Conservation (phyloP, 1,139 yeast species). For the Nakaseomyces delphensis region DNA sequence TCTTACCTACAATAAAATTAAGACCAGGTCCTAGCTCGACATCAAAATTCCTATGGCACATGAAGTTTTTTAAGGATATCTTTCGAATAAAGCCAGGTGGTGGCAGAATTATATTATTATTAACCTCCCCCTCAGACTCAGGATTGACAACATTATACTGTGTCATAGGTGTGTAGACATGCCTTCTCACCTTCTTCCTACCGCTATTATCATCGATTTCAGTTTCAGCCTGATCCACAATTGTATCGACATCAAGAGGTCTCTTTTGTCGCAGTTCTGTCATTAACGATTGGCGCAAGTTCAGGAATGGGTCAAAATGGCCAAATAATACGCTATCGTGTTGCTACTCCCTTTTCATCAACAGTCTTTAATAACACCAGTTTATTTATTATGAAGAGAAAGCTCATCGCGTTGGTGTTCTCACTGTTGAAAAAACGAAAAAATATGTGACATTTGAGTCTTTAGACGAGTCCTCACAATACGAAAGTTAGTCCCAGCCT, state of each 20-base stretch:
- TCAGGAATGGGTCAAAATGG: neutral
- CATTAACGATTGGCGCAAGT: too few species aligned
- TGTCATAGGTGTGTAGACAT: slow-evolving; percentile 26
- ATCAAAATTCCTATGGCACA: slow-evolving; percentile 79
- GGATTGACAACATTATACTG: slow-evolving; percentile 19
- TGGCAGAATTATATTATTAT: slow-evolving; percentile 1
- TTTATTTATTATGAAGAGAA: neutral
- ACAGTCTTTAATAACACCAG: neutral
- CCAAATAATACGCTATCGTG: neutral
- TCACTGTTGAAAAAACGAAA: too few species aligned
- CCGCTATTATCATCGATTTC: neutral
- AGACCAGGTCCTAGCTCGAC: slow-evolving; percentile 72
- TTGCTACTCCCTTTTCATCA: neutral
- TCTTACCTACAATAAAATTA: slow-evolving; percentile 86
- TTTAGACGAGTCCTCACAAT: too few species aligned
- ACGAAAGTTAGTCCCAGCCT: too few species aligned
- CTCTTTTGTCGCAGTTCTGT: slow-evolving; percentile 4
- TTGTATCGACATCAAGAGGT: neutral
- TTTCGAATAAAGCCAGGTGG: slow-evolving; percentile 41
- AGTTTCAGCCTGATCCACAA: neutral
- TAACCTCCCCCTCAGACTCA: neutral
- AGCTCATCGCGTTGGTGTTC: slow-evolving; percentile 1
- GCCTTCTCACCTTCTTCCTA: slow-evolving; percentile 11
- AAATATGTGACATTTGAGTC: too few species aligned
- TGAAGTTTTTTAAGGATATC: slow-evolving; percentile 56